A percentile compares a stretch with the other conserved stretches of the same genome.
Evolutionary conservation across 139 green algal species (phyloP).

Genomic region (Tetradesmus obliquus): DNA sequence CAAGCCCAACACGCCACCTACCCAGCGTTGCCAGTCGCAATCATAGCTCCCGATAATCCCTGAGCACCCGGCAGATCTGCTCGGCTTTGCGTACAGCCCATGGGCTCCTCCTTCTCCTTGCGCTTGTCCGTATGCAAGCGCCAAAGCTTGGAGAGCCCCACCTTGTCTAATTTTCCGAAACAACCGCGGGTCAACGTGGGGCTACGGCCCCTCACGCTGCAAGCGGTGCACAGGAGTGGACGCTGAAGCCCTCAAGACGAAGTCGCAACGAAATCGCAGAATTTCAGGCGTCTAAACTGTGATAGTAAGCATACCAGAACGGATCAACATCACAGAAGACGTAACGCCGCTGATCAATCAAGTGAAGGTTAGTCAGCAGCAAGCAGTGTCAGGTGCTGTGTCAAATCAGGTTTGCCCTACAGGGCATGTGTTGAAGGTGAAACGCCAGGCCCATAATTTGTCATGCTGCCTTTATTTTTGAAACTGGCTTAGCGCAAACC

Average conservation of each 20-base stretch:
- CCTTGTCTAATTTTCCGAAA: background rate
- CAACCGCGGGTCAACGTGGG: background rate
- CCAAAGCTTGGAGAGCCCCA: constrained; percentile 23
- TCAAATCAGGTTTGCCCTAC: background rate
- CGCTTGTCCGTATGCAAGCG: constrained; percentile 1
- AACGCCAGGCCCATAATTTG: too few relatives aligned
- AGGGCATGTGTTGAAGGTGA: too few relatives aligned
- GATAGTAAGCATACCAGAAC: background rate
- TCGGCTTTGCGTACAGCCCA: constrained; percentile 36
- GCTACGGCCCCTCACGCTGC: background rate
- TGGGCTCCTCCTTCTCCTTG: background rate
- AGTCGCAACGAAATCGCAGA: background rate
- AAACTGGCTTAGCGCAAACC: too few relatives aligned
- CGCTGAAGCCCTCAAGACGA: background rate
- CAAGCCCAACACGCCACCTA: background rate
- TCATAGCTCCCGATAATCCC: background rate
- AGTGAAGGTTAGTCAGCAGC: background rate
- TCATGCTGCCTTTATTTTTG: too few relatives aligned
- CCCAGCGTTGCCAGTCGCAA: background rate
- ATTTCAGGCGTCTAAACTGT: background rate
- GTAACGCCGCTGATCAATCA: background rate
- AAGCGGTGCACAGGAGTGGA: background rate
- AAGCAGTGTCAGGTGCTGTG: background rate
- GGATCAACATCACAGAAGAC: background rate
- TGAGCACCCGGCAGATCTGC: background rate